Evolutionary conservation across 768 basidiomycete genomes (phyloP), one percentile per base, ranked within the genome.

Genomic region (Russula foetens): DNA sequence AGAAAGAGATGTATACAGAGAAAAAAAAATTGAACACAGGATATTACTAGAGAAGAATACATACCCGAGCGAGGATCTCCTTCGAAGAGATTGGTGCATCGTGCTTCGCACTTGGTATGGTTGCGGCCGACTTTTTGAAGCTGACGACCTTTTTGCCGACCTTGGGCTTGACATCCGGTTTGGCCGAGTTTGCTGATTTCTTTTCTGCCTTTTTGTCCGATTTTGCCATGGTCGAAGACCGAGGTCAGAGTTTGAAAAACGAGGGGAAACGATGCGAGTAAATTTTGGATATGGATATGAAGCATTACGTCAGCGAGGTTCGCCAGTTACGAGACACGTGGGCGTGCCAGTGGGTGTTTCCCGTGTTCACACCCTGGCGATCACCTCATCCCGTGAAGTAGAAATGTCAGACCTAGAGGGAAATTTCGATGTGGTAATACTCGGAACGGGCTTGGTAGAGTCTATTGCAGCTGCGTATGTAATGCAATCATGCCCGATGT

Each of bases 391-490:
- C 28, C 28, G 17, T 11, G 2, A 23, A 52, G 5, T 41, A 19
- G 9, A 24, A 12, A 62, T 64, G 55, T 24, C 59, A 43, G 59
- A 64, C 23, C 23, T 45, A 5, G 65, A 66, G n/a, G 63, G 63
- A 3, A 73, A 77, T 39, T 87, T 89, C 64, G 88, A 92, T 64
- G 81, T 82, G 31, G 75, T 87, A 41, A 75, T 91, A 43, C 71
- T 90, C 48, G 88, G 90, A 5, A 91, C 89, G n/a, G 89, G 88
- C 1, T 75, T 98, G 4, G 79, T 86, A 38, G 86, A 95, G 69
- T 92, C 92, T 12, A 91, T 98, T 38, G 73, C 81, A 53, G 91
- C 94, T 65, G 92, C 94, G 92, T 96, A 75, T 82, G 91, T 74
- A 53, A 50, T 48, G 52, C 54, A 50, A 53, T 11, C 26, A 31